Evolutionary conservation across 1,284 basidiomycete genomes (phyloP), one percentile per base, ranked within the genome.

Genomic region (Pisolithus thermaeus): DNA sequence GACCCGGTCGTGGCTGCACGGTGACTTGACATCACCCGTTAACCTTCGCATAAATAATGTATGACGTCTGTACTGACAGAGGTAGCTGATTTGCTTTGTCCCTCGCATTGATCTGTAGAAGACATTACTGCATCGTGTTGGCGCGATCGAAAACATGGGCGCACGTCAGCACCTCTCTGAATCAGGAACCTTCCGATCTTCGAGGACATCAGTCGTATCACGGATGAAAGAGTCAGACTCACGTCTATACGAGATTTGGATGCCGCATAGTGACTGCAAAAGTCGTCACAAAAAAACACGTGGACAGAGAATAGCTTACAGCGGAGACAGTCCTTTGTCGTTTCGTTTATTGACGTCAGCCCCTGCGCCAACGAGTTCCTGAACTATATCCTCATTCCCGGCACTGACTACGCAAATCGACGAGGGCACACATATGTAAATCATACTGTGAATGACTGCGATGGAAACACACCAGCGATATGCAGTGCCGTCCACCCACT

Each of bases 1-100:
- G 92, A 92, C 28, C 93, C 93, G 7, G 90, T 96, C 2, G 93
- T 93, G n/a, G 93, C 91, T 47, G 94, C 94, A 56, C 94, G 85
- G 70, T 97, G 94, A 47, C 90, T 92, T 48, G 46, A 47, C 48
- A 36, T 8, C 6, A 36, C 2, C 4, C 52, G 45, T 46, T 59
- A 38, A 65, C 43, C 11, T 16, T 22, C 12, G 36, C 5, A 35
- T 3, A 46, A 28, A 35, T 2, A 5, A 39, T 43, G 14, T 8
- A 23, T 2, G 1, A 38, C 18, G 12, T 45, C 37, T 42, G 25
- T 6, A 70, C 87, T 49, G 62, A 92, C 90, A 97, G 75, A 47
- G 94, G 90, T 47, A 85, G 76, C 71, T 97, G 94, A 64, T 87
- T 91, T 23, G 93, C 92, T 60, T 84, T 86, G 75, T 97, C 94